Evolutionary conservation across 208 protist genomes (phyloP), one percentile per base, ranked within the genome.

Genomic region (Trypanosoma rangeli): DNA sequence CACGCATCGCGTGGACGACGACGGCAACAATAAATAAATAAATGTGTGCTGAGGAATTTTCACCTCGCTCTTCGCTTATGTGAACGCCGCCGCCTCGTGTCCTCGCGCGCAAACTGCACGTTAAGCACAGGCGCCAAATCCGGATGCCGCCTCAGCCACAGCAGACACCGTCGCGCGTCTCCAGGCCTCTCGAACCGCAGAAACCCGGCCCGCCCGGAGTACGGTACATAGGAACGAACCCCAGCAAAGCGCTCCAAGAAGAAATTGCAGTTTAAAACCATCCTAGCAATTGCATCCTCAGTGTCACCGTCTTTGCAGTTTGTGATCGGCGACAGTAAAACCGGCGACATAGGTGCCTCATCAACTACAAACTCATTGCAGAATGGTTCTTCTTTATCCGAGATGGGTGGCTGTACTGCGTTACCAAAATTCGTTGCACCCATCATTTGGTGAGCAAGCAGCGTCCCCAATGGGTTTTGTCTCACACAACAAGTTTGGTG

Each of bases 201-300:
- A 70, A 93, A 89, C 50, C 79, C 87, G 16, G 82, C 71, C 35
- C 59, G 70, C 35, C 69, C 82, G n/a, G 76, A 74, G 48, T 83
- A 90, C 5, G 68, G n/a, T 13, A 78, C 73, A 50, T 67, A 90
- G 9, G 71, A 64, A 44, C 58, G 18, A 29, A 93, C 55, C 20
- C 80, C 84, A 18, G 78, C 76, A 56, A 93, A 93, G 42, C 74
- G 68, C 58, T 85, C 72, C 39, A 72, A 78, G 60, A 83, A 85
- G 59, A 78, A 85, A 4, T 78, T 73, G 48, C 70, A 55, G 9
- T 46, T 64, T 44, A 81, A 65, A 26, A 82, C 66, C 12, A 26
- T 55, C 52, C 66, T 54, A 10, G 68, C 63, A 8, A 44, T 52
- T 13, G 59, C 50, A 62, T 18, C 13, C 12, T 24, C 35, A 48